Evolutionary conservation across 2,329 filamentous ascomycete species (phyloP).

Genomic region (Fusarium musae): DNA sequence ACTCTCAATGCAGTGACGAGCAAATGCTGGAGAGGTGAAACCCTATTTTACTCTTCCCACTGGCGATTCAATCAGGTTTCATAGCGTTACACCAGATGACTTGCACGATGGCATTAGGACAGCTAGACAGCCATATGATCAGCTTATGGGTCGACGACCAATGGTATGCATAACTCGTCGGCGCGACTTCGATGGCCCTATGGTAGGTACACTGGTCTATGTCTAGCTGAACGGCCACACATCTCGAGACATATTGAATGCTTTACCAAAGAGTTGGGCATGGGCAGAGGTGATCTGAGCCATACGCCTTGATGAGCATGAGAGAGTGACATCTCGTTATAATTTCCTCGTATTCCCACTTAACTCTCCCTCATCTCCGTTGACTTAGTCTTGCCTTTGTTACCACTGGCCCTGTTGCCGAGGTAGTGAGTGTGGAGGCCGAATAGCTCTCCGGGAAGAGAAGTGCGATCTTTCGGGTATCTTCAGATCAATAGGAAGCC

Average conservation of each 20-base stretch:
- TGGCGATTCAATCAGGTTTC: slow-evolving; percentile 1
- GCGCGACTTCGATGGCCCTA: background rate
- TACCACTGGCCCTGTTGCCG: slow-evolving; percentile 4
- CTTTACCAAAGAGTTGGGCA: background rate
- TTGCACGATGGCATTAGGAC: background rate
- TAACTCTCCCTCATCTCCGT: slow-evolving; percentile 18
- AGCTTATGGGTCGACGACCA: background rate
- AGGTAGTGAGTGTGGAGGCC: slow-evolving; percentile 14
- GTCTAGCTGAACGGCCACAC: background rate
- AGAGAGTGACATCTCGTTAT: slow-evolving; percentile 10
- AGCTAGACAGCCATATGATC: background rate
- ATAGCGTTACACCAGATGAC: slow-evolving; percentile 6
- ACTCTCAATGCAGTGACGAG: background rate
- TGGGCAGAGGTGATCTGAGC: background rate
- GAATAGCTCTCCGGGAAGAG: slow-evolving; percentile 17
- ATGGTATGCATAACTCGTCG: background rate
- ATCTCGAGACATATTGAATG: slow-evolving; percentile 7
- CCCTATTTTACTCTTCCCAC: background rate
- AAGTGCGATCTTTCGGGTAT: slow-evolving; percentile 15
- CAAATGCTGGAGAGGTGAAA: background rate
- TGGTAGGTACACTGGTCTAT: background rate
- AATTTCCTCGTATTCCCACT: slow-evolving; percentile 28
- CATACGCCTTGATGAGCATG: background rate
- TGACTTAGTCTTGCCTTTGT: background rate
- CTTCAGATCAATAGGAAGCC: slow-evolving; percentile 3